Evolutionary conservation across 768 basidiomycete genomes (phyloP).

Genomic region (Boletus tylopilopsis): DNA sequence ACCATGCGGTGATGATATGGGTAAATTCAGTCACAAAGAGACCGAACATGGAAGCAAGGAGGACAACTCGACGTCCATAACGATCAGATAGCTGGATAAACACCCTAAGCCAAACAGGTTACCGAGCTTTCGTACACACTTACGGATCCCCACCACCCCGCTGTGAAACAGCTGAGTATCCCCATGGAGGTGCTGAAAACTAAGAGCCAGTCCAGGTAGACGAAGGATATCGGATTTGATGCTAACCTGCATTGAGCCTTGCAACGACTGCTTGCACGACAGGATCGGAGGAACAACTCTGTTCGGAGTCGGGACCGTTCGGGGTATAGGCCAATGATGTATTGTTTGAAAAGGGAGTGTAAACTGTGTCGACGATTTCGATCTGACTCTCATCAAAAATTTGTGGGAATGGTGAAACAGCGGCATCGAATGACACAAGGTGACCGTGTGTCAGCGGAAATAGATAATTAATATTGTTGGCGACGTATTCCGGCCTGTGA

Average conservation of each 20-base stretch:
- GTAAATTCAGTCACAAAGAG: slow-evolving; percentile 58
- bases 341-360: slow-evolving; percentile 5
- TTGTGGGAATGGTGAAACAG: not conserved
- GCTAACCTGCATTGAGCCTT: slow-evolving; percentile 57
- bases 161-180: slow-evolving; percentile 70
- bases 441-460: not conserved
- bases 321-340: not conserved
- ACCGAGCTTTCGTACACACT: slow-evolving; percentile 25
- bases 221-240: not conserved
- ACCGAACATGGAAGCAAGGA: slow-evolving; percentile 61
- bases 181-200: slow-evolving; percentile 67
- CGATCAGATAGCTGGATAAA: slow-evolving; percentile 65
- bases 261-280: slow-evolving; percentile 71
- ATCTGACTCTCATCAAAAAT: not conserved
- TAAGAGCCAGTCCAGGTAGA: slow-evolving; percentile 26
- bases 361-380: not conserved
- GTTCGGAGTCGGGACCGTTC: slow-evolving; percentile 5
- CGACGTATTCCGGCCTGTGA: slow-evolving; percentile 54
- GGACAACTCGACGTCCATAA: slow-evolving; percentile 61
- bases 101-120: not conserved
- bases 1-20: slow-evolving; percentile 63
- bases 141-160: slow-evolving; percentile 84
- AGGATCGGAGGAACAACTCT: slow-evolving; percentile 62
- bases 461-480: not conserved
- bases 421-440: not conserved